Base-by-base conservation (phyloP, 176 grass and related monocot genomes). In the Zizania latifolia region DNA sequence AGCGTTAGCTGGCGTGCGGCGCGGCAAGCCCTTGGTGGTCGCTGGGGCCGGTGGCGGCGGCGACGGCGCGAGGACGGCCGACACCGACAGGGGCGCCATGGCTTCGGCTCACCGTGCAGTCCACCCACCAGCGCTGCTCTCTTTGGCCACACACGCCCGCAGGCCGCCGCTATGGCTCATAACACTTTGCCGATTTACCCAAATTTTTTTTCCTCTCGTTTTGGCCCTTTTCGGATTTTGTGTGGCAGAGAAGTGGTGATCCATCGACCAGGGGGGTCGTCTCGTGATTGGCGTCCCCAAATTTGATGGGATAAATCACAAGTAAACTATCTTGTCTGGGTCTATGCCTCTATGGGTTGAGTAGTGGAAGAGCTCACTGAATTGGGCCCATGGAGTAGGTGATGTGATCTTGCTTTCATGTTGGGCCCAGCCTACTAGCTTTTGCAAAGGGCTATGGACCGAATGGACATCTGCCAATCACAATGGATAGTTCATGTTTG, bases 1-100 rank as follows among this genome's bases (percentile, higher is more conserved):
- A 0, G 74, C 57, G 31, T 40, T 53, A 8, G 51, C 23, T 29
- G 84, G 78, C n/a, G 72, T n/a, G 1, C 83, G 87, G 2, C 78
- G 77, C 10, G 57, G 57, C 4, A 69, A 36, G 46, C 12, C 63
- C 71, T 39, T 88, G 39, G 80, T 17, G 16, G 51, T 16, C 27
- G 70, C 61, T 78, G 68, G 38, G 30, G 75, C 15, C 51, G 71
- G 23, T 13, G 77, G 75, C 19, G 86, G 16, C 56, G 62, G 36
- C 38, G 57, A 24, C 51, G 79, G 75, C 58, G 68, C 8, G 27
- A 74, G 41, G 62, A 71, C 54, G 21, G 75, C 53, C 27, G 75
- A 62, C 54, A 69, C 75, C 43, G 86, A 79, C 67, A 73, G 68
- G 53, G 80, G 69, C 75, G 76, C 70, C 62, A 88, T 78, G 62